Percentiles rank a stretch among this genome's conserved stretches.
These are phyloP conservation scores for Hylodesmum podocarpum DNA, from an alignment of 306 rosid genomes.

Conservation along the genomic window DNA sequence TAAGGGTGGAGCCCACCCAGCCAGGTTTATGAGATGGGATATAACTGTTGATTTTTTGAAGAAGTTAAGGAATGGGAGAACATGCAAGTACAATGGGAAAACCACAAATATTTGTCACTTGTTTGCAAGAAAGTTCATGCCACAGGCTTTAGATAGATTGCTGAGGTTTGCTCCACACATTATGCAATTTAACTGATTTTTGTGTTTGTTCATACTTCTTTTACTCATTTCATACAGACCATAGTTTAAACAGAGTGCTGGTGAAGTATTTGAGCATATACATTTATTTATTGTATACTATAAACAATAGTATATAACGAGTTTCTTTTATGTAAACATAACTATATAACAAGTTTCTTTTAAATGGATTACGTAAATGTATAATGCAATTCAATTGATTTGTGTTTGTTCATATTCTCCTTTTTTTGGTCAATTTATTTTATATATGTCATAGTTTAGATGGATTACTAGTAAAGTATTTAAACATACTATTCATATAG, in stretches of 20 bases:
- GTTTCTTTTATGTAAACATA: background rate
- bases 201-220: background rate
- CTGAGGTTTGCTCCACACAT: slow-evolving; percentile 67
- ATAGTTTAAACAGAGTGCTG: background rate
- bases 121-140: slow-evolving; percentile 82
- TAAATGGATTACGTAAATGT: background rate
- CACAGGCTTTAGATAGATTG: slow-evolving; percentile 64
- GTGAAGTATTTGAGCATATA: background rate
- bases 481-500: no score
- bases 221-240: background rate
- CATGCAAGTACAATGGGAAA: slow-evolving; percentile 62
- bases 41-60: slow-evolving; percentile 50
- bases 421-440: no score
- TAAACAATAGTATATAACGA: background rate
- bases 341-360: background rate
- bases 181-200: slow-evolving; percentile 57
- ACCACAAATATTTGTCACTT: slow-evolving; percentile 49
- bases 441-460: no score
- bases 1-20: slow-evolving; percentile 75
- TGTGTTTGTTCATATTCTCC: no score
- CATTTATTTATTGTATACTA: background rate
- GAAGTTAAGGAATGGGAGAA: slow-evolving; percentile 51
- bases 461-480: no score
- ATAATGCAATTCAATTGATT: no score
- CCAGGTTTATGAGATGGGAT: slow-evolving; percentile 43